Base-by-base conservation (phyloP, 345 rosid genomes). In the Dovyalis caffra region DNA sequence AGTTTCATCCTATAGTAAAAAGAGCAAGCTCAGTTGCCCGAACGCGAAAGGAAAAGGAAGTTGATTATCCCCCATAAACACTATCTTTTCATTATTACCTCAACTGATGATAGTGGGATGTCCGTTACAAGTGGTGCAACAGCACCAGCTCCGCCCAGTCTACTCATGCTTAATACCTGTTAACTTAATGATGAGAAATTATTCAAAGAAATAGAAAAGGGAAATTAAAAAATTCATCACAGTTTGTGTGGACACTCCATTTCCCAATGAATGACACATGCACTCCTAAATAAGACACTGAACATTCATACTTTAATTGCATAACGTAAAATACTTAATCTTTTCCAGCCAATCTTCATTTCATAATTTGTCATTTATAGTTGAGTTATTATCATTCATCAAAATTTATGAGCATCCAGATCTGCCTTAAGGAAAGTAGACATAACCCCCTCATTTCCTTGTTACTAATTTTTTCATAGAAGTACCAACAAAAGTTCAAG, bases 91-190 rank as follows among this genome's bases (percentile, higher is more conserved):
- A 72, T 71, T 70, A 78, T 77, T 85, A 93, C 99, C 97, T 96
- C 97, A 57, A 93, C 89, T 73, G 98, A 90, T 70, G 98, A 88
- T 68, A 92, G 81, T 73, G 99, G 98, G 76, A 90, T 86, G 78
- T 96, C 97, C 31, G 97, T 89, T 68, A 96, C 98, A 72, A 96
- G 98, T 78, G 98, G 98, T 53, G 97, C 99, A 71, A 96, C 99
- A 1, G 99, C 99, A 77, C 98, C 98, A 61, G 99, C 94, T 72
- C 89, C 98, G 18, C 99, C 99, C 87, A 93, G 81, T 79, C 98
- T 88, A 82, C 99, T 96, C 97, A 96, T 96, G 89, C 98, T 96
- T 77, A 96, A 85, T 74, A 96, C 98, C 99, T 96, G 88, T 77
- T 80, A 64, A 65, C 53, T 65, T 70, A 16, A 40, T 75, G n/a